A percentile compares a stretch with the other conserved stretches of the same genome.
Evolutionary conservation across 2,329 filamentous ascomycete species (phyloP).

Genomic region (Talaromyces sp.): DNA sequence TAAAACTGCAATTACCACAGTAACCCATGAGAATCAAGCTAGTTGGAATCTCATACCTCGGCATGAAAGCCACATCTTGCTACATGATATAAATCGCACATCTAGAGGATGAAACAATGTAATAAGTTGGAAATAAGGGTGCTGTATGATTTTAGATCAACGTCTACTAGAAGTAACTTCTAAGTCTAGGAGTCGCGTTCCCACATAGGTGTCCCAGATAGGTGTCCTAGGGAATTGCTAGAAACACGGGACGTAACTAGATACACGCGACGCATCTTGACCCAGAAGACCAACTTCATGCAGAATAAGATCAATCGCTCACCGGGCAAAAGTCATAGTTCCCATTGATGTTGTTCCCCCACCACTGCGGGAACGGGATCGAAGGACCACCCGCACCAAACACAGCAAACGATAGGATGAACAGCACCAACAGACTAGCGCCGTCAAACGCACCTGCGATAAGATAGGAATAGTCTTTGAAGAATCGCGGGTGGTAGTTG

Average conservation of each 20-base stretch:
- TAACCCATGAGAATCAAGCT: too few relatives aligned
- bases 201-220: neutral
- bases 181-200: too few relatives aligned
- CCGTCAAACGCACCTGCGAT: conserved; percentile 55
- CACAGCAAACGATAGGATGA: conserved; percentile 56
- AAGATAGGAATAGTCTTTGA: conserved; percentile 55
- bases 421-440: conserved; percentile 48
- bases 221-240: neutral
- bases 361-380: conserved; percentile 52
- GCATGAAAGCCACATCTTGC: too few relatives aligned
- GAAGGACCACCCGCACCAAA: conserved; percentile 50
- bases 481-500: conserved; percentile 52
- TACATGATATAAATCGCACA: too few relatives aligned
- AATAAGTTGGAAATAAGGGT: too few relatives aligned
- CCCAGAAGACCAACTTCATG: neutral
- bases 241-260: neutral
- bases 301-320: neutral
- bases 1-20: too few relatives aligned
- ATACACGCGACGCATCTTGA: neutral
- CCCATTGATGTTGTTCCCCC: conserved; percentile 52
- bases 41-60: too few relatives aligned
- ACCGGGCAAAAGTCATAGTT: conserved; percentile 50
- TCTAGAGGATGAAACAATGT: too few relatives aligned
- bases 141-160: too few relatives aligned
- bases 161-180: too few relatives aligned